Conservation (phyloP, 2,329 filamentous ascomycete genomes). For the Epichloe gansuensis region DNA sequence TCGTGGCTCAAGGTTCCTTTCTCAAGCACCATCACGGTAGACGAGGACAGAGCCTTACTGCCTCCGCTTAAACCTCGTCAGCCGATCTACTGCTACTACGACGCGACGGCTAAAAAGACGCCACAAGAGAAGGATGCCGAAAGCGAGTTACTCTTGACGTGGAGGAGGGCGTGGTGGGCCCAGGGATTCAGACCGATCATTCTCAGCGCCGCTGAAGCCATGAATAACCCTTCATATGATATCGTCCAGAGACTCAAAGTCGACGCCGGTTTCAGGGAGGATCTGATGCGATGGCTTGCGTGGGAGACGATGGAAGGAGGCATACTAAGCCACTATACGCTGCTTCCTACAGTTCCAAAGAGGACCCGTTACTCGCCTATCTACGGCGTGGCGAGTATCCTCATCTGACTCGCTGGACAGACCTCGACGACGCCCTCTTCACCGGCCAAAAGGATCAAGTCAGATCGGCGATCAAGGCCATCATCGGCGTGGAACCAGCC, state of each 20-base stretch:
- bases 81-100: slow-evolving; percentile 85
- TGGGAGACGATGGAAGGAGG: slow-evolving; percentile 88
- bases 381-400: slow-evolving; percentile 68
- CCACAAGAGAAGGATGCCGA: slow-evolving; percentile 58
- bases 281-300: slow-evolving; percentile 76
- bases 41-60: slow-evolving; percentile 72
- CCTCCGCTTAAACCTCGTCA: slow-evolving; percentile 61
- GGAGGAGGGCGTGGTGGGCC: slow-evolving; percentile 92
- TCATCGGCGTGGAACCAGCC: slow-evolving; percentile 36
- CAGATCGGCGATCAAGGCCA: slow-evolving; percentile 47
- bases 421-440: slow-evolving; percentile 59
- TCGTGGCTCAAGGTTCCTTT: slow-evolving; percentile 79
- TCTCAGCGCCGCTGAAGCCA: slow-evolving; percentile 66
- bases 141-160: slow-evolving; percentile 67
- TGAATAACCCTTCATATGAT: slow-evolving; percentile 68
- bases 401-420: slow-evolving; percentile 60
- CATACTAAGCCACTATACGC: slow-evolving; percentile 64
- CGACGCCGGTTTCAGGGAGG: slow-evolving; percentile 48
- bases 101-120: slow-evolving; percentile 51
- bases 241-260: slow-evolving; percentile 53
- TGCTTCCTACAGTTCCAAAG: slow-evolving; percentile 70
- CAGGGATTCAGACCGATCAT: slow-evolving; percentile 82
- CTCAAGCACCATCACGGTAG: slow-evolving; percentile 65
- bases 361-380: slow-evolving; percentile 59
- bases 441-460: slow-evolving; percentile 56